These are phyloP conservation scores for Asterochloris sp. DNA, from an alignment of 139 green algal species.

Conservation along the genomic window DNA sequence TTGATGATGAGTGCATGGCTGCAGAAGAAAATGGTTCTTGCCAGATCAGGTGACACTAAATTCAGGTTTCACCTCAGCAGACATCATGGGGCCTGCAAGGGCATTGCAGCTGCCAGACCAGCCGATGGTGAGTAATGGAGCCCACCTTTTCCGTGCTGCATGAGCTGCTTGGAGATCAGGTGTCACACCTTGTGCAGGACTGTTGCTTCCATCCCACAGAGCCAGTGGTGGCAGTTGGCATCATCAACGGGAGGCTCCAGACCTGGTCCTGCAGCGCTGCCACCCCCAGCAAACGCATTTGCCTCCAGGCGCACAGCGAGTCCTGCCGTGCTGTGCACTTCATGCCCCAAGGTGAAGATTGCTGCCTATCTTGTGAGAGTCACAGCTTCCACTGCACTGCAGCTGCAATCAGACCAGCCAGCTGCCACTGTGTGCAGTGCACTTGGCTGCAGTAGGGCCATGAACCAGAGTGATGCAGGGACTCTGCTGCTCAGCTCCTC, in stretches of 20 bases:
- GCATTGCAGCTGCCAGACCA: constrained; percentile 8
- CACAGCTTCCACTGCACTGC: too few species aligned
- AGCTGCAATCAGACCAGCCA: too few species aligned
- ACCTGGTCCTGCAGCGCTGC: neutral
- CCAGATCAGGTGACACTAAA: too few species aligned
- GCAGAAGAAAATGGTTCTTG: too few species aligned
- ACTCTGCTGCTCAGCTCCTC: too few species aligned
- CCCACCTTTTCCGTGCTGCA: neutral
- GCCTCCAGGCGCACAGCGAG: constrained; percentile 11
- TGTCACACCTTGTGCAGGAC: constrained; percentile 26
- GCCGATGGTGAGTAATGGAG: constrained; percentile 1
- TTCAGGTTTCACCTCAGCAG: too few species aligned
- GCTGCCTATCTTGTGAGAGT: too few species aligned
- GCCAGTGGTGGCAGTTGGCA: constrained; percentile 40
- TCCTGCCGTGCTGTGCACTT: constrained; percentile 61
- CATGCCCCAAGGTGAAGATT: constrained; percentile 8
- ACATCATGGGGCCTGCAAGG: too few species aligned
- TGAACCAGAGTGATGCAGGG: too few species aligned
- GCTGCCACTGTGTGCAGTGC: too few species aligned
- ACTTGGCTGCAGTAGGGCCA: too few species aligned
- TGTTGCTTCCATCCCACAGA: constrained; percentile 39
- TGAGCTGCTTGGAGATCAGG: neutral
- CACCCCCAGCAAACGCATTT: neutral
- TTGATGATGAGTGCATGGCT: too few species aligned
- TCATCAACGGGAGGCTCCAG: constrained; percentile 49